These are phyloP conservation scores for Brasenia schreberi DNA, from an alignment of 164 flowering plant genomes.

Conservation along the genomic window DNA sequence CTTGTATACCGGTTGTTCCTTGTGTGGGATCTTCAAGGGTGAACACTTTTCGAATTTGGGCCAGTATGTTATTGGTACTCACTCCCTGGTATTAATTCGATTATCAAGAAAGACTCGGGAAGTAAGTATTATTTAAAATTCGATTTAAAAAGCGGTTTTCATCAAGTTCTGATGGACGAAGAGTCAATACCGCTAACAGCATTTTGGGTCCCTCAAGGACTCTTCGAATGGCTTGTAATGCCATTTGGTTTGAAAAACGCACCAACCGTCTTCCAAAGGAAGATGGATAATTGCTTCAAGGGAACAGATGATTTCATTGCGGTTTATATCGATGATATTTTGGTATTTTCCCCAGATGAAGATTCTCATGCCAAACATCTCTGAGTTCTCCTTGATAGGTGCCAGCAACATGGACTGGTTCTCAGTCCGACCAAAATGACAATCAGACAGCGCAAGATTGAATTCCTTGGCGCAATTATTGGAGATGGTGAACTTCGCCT, in stretches of 20 bases:
- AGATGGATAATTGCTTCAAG: too few species aligned
- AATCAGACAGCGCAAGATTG: not conserved
- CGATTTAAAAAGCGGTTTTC: slow-evolving; percentile 4
- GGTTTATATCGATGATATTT: not conserved
- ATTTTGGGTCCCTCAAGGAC: too few species aligned
- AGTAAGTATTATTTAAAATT: slow-evolving; percentile 1
- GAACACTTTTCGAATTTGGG: slow-evolving; percentile 2
- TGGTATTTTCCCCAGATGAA: slow-evolving; percentile 6
- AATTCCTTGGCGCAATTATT: slow-evolving; percentile 5
- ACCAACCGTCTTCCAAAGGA: too few species aligned
- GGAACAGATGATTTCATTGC: too few species aligned
- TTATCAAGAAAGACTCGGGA: not conserved
- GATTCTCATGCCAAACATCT: slow-evolving; percentile 4
- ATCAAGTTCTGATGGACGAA: slow-evolving; percentile 3
- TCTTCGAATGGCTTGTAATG: not conserved
- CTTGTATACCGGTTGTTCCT: slow-evolving; percentile 2
- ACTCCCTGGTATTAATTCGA: not conserved
- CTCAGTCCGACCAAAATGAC: slow-evolving; percentile 5
- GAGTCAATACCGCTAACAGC: slow-evolving; percentile 2
- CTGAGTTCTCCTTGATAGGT: not conserved
- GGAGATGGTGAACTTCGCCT: not conserved
- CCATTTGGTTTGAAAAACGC: too few species aligned
- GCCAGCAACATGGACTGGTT: not conserved
- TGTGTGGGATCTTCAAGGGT: not conserved
- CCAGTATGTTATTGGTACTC: not conserved